phyloP scores from a whole-genome alignment of 2,329 filamentous ascomycete genomes.

The Tolypocladium album region DNA sequence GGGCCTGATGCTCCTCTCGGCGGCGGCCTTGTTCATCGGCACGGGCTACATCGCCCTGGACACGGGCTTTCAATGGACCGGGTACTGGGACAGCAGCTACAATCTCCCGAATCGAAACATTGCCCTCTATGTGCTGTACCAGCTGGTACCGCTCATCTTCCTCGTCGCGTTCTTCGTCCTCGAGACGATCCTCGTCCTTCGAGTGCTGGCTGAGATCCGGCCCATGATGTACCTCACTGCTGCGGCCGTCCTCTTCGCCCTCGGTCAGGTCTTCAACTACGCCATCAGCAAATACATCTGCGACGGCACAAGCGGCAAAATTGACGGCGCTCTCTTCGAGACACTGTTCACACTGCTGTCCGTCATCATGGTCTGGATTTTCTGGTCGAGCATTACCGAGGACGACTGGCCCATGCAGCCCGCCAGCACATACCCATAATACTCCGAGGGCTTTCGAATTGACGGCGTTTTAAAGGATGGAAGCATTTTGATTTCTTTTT shows the following conservation, averaged over 20 bases:
- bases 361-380: conserved; percentile 78
- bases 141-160: conserved; percentile 79
- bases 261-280: conserved; percentile 95
- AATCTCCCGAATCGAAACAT: conserved; percentile 58
- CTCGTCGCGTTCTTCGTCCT: conserved; percentile 80
- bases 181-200: conserved; percentile 73
- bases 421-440: conserved; percentile 27
- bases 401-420: conserved; percentile 79
- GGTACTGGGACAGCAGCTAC: conserved; percentile 57
- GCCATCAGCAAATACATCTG: conserved; percentile 87
- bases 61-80: conserved; percentile 79
- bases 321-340: conserved; percentile 88
- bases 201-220: conserved; percentile 74
- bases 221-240: conserved; percentile 82
- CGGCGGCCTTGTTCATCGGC: conserved; percentile 66
- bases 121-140: conserved; percentile 87
- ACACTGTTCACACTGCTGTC: conserved; percentile 83
- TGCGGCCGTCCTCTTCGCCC: conserved; percentile 72
- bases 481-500: conserved; percentile 9
- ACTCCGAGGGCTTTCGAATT: conserved; percentile 2
- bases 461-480: conserved; percentile 12
- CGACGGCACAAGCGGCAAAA: conserved; percentile 68
- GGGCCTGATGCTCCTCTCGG: conserved; percentile 62
- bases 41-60: conserved; percentile 95
- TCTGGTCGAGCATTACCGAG: conserved; percentile 99